phyloP scores from a whole-genome alignment of 495 filamentous ascomycete species.

The Penicillium manginii region DNA sequence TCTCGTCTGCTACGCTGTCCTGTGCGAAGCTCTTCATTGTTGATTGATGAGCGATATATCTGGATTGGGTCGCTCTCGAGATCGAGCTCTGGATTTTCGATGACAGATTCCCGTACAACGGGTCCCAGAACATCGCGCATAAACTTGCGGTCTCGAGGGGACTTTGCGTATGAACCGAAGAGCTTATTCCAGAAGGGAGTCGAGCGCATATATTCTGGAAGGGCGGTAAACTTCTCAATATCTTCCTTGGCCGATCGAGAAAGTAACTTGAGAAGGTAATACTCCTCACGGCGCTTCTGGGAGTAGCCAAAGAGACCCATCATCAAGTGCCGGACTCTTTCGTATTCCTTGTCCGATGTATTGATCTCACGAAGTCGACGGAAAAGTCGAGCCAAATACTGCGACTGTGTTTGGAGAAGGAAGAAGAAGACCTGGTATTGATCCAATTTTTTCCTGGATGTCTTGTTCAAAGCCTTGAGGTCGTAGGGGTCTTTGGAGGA shows the following conservation, averaged over 20 bases:
- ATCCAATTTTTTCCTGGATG: constrained; percentile 89
- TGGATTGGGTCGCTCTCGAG: constrained; percentile 97
- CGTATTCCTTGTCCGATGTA: constrained; percentile 87
- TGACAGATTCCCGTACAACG: constrained; percentile 82
- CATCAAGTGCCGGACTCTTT: constrained; percentile 87
- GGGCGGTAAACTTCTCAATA: constrained; percentile 68
- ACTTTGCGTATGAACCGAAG: constrained; percentile 84
- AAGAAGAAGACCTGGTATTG: constrained; percentile 98
- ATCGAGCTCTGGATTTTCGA: constrained; percentile 88
- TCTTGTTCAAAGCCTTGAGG: constrained; percentile 95
- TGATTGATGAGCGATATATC: constrained; percentile 92
- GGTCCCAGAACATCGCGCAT: constrained; percentile 81
- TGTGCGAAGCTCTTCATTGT: constrained; percentile 94
- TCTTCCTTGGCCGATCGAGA: constrained; percentile 83
- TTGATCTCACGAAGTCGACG: constrained; percentile 80
- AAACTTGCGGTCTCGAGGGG: constrained; percentile 90
- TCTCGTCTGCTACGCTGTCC: constrained; percentile 78
- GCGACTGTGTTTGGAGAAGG: constrained; percentile 93
- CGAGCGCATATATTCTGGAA: constrained; percentile 86
- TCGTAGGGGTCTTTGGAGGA: constrained; percentile 92
- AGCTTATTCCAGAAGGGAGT: constrained; percentile 94
- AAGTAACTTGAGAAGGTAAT: constrained; percentile 92
- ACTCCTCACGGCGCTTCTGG: constrained; percentile 95
- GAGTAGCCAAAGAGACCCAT: constrained; percentile 98
- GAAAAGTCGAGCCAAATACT: constrained; percentile 90